Evolutionary conservation across 495 filamentous ascomycete species (phyloP).

Genomic region (Penicilliopsis zonata): DNA sequence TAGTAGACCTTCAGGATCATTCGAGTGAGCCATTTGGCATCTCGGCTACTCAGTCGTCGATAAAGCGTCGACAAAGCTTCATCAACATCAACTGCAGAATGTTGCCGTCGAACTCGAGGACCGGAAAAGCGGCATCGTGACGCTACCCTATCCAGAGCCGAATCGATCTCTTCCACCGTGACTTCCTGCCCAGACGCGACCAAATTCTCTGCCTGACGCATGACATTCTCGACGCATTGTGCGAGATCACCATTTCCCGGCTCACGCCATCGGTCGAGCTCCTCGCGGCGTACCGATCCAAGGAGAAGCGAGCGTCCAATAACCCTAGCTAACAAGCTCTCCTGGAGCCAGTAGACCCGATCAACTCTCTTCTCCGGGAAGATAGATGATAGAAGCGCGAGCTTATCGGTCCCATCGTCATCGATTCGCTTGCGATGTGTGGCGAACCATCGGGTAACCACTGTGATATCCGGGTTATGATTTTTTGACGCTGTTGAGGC

Average conservation of each 20-base stretch:
- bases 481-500: conserved; percentile 18
- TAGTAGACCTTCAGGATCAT: conserved; percentile 66
- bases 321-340: conserved; percentile 43
- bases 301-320: conserved; percentile 53
- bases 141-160: conserved; percentile 48
- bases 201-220: conserved; percentile 48
- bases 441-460: conserved; percentile 48
- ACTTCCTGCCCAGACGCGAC: conserved; percentile 29
- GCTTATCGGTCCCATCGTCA: conserved; percentile 35
- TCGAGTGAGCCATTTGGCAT: conserved; percentile 84
- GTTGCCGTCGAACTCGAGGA: conserved; percentile 42
- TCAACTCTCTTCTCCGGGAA: conserved; percentile 65
- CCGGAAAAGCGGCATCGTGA: conserved; percentile 57
- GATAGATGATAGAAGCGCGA: conserved; percentile 58
- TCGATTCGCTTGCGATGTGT: conserved; percentile 39
- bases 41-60: conserved; percentile 46
- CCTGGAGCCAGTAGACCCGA: conserved; percentile 58
- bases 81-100: conserved; percentile 29
- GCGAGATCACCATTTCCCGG: conserved; percentile 54
- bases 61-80: conserved; percentile 42
- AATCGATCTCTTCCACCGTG: conserved; percentile 66
- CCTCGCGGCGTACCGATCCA: conserved; percentile 41
- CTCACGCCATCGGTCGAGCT: conserved; percentile 48
- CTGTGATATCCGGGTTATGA: conserved; percentile 19
- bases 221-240: conserved; percentile 53